These are phyloP conservation scores for Raddia guianensis DNA, from an alignment of 176 grass and related monocot genomes.

Conservation along the genomic window DNA sequence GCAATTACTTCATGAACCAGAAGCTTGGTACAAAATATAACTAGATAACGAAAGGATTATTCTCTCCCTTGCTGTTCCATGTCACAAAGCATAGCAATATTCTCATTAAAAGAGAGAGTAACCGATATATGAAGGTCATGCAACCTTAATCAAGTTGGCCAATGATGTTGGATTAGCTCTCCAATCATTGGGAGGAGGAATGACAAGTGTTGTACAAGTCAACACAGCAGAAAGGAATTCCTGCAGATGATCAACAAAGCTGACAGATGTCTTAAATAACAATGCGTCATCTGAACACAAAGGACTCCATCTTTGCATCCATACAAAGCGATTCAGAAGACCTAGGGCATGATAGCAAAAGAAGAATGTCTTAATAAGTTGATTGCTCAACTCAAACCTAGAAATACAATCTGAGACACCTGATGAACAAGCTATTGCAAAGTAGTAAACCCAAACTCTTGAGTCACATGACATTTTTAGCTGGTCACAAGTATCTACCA, in stretches of 20 bases:
- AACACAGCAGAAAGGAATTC: slow-evolving; percentile 86
- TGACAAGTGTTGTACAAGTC: slow-evolving; percentile 70
- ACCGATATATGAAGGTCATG: background rate
- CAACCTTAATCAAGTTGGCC: slow-evolving; percentile 78
- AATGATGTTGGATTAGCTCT: slow-evolving; percentile 73
- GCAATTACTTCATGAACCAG: slow-evolving; percentile 3
- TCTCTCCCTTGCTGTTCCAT: slow-evolving; percentile 1
- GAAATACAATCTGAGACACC: background rate
- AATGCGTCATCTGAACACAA: slow-evolving; percentile 61
- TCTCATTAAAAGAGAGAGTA: background rate
- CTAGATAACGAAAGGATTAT: background rate
- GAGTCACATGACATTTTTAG: background rate
- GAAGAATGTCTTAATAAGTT: slow-evolving; percentile 33
- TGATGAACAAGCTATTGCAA: slow-evolving; percentile 1
- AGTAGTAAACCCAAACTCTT: background rate
- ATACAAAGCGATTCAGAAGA: slow-evolving; percentile 82
- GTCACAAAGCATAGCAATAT: background rate
- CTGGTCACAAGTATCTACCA: background rate
- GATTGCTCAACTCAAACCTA: slow-evolving; percentile 19
- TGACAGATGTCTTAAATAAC: slow-evolving; percentile 88
- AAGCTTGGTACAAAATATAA: background rate
- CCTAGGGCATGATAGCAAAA: slow-evolving; percentile 61
- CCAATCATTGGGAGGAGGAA: slow-evolving; percentile 64
- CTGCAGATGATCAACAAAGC: slow-evolving; percentile 93
- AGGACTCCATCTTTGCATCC: slow-evolving; percentile 83